Conservation (phyloP, 73 alveolate species). For the Paramecium primaurelia region DNA sequence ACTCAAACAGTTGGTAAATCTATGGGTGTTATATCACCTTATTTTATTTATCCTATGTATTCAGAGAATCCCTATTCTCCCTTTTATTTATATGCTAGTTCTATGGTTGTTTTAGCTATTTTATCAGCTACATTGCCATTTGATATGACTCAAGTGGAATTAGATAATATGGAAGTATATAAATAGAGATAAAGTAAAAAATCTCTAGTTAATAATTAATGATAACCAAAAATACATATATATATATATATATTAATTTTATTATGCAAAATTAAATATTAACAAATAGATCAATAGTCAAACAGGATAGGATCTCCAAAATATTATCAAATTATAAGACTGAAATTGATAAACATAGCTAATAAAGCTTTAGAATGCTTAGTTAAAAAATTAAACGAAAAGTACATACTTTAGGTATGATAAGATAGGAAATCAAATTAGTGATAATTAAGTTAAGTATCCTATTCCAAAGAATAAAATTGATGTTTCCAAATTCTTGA, state of each 20-base stretch:
- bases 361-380: neutral
- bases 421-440: neutral
- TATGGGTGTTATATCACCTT: conserved; percentile 13
- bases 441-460: neutral
- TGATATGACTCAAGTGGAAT: conserved; percentile 40
- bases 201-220: neutral
- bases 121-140: neutral
- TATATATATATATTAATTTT: neutral
- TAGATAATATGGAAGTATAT: conserved; percentile 9
- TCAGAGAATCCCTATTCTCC: neutral
- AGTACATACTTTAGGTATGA: neutral
- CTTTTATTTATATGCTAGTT: neutral
- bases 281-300: neutral
- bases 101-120: neutral
- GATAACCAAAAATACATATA: neutral
- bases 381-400: neutral
- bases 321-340: neutral
- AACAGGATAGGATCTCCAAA: neutral
- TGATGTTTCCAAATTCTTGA: neutral
- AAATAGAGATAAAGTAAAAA: neutral
- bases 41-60: conserved; percentile 19
- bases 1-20: conserved; percentile 20
- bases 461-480: neutral
- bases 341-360: neutral
- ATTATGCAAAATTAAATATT: neutral